Evolutionary conservation across 371 early-diverging fungal species (phyloP), one percentile per base, ranked within the genome.

Genomic region (Dichotomocladium elegans): DNA sequence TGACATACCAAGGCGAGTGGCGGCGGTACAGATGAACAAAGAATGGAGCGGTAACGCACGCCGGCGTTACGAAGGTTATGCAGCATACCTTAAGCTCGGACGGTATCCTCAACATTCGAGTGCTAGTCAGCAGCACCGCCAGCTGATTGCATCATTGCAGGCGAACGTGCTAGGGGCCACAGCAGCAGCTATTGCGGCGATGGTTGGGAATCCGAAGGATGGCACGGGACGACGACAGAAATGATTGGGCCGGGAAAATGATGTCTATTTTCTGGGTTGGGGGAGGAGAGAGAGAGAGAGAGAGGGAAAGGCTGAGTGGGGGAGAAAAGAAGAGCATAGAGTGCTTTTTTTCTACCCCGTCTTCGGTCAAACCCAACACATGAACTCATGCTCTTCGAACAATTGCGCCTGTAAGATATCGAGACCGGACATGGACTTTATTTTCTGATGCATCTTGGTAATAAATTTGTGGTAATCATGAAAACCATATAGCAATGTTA

Each of bases 21-120:
- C 68, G 8, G 60, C 68, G 7, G 55, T 69, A 9, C 70, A 76
- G 56, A 57, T 74, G 3, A 67, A 64, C 21, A 60, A 65, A 14
- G 65, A 72, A 30, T 64, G 65, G 57, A 67, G 63, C 46, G 55
- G 62, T 1, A 72, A 63, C 45, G 67, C 73, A 4, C 56, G 68
- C 22, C 59, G 68, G 17, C 55, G 80, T 21, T 76, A 75, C 35
- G 77, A 81, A 42, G 82, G 69, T 2, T 79, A 81, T 55, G 73
- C 65, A 21, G 53, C 47, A 3, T 81, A 79, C 56, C 25, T 76
- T 3, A 52, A 60, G 28, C 61, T 70, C 17, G 78, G 77, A 1
- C 59, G 57, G 25, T 73, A 72, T 21, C 58, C 60, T 11, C 45
- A 53, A 11, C 7, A 21, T 30, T 17, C 48, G 5, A 47, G 37